Evolutionary conservation across 2,329 filamentous ascomycete species (phyloP), one percentile per base, ranked within the genome.

Genomic region (Fusarium pseudograminearum): DNA sequence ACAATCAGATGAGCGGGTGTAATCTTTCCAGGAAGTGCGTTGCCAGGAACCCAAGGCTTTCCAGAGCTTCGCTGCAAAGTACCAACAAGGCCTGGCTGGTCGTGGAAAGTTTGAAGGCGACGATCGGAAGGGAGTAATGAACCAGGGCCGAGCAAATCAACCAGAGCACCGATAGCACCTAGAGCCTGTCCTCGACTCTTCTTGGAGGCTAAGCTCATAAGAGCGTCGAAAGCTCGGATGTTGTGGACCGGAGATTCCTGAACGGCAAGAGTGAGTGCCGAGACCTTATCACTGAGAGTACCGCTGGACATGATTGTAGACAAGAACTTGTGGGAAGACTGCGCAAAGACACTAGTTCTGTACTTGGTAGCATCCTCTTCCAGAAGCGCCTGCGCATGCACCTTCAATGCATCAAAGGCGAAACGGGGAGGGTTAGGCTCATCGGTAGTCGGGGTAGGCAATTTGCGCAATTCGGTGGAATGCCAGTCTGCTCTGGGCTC

Each of bases 171-270:
- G 56, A 98, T 86, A n/a, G 97, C 94, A 76, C 94, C 92, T 61
- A 99, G 90, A 10, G 96, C 95, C 77, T 97, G 94, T 24, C 92
- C 93, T 78, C 97, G 91, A 77, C 93, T 98, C 80, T 94, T 93
- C 82, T 99, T 99, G 75, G 90, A 91, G n/a, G 94, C 93, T 44
- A 99, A 82, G 2, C 83, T 87, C 70, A 98, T 84, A 47, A 99
- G 83, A 67, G 89, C 93, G 73, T 98, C 95, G 67, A 98, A 90
- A 1, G 94, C 92, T 76, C 96, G 95, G 68, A 89, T 90, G 66
- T 94, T 98, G 80, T 99, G 96, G 53, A 98, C 83, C 20, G 96
- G 96, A 11, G 97, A 98, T 80, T 99, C 96, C 82, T 99, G 97
- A 15, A 98, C 90, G 58, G 96, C 92, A 72, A 99, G 85, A 7